Evolutionary conservation across 192 early-diverging fungal species (phyloP), one percentile per base, ranked within the genome.

Genomic region (Thoreauomyces humboldtii): DNA sequence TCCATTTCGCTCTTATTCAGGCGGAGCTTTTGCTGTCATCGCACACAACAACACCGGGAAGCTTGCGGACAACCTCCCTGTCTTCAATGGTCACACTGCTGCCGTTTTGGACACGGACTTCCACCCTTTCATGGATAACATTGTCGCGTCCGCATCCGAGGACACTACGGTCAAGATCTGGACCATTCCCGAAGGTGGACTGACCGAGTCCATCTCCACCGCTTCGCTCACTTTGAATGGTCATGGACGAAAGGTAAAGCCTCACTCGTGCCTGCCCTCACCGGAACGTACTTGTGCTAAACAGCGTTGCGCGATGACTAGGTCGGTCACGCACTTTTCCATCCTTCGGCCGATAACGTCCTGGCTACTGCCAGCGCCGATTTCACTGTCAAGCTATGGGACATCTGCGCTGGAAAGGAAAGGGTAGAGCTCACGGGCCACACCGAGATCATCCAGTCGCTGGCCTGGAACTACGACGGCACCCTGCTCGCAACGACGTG

Each of bases 261-360:
- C n/a, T n/a, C n/a, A n/a, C n/a, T n/a, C n/a, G n/a, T n/a, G n/a
- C n/a, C n/a, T n/a, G n/a, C n/a, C n/a, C n/a, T n/a, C n/a, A n/a
- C n/a, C n/a, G n/a, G n/a, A n/a, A n/a, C n/a, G n/a, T n/a, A n/a
- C n/a, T n/a, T n/a, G n/a, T n/a, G n/a, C n/a, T n/a, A n/a, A n/a
- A n/a, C n/a, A n/a, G n/a, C n/a, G n/a, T n/a, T n/a, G n/a, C n/a
- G n/a, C n/a, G n/a, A 2, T 9, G 12, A 21, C 22, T 31, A 98
- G 85, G 97, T 99, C 33, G 97, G 96, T n/a, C 96, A 99, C 67
- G 96, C 98, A 27, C 73, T 89, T 41, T 99, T 97, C 84, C 93
- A 99, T 77, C 97, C 97, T 22, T 87, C 87, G 0, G 97, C 97
- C 15, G 91, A 93, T 46, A 94, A 94, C 70, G 87, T 99, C 9